Evolutionary conservation across 257 asterid genomes (phyloP), one percentile per base, ranked within the genome.

Genomic region (Paraleonurus japonicus): DNA sequence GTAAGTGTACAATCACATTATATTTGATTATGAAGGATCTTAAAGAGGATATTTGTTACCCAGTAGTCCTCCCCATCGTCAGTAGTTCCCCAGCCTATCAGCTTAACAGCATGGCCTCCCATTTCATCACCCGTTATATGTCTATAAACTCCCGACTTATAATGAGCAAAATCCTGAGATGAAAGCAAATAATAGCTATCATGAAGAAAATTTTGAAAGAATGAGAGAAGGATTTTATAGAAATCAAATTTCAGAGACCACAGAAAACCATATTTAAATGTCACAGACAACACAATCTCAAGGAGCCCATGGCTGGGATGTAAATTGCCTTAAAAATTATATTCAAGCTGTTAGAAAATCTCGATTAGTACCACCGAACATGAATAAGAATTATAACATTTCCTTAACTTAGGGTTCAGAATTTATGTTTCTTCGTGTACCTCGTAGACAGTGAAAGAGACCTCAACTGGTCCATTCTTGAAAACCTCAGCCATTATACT

Each of bases 31-130:
- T 19, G 24, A 61, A 64, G 13, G 67, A 72, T 35, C 59, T 59
- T 39, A 41, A 69, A 62, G 50, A 35, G 45, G 71, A 43, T 30
- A 67, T 22, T 16, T 65, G 48, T 67, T 72, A 94, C 97, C 99
- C 99, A 94, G 68, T 91, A 94, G 80, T 94, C 93, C 78, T 88
- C 96, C 67, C 99, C 99, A 24, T 79, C 84, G 7, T 83, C 90
- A 2, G 82, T 51, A 43, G 96, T 88, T 76, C 98, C 99, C 97
- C 98, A 94, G 73, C 98, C 99, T 16, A 94, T 89, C 66, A 94
- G 87, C 82, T 94, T 94, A 51, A 91, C 99, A 4, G 98, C 95
- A 77, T 94, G 99, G 39, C 96, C 98, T 65, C 98, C 99, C 89
- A 94, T 78, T 65, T 17, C 80, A 9, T 75, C 92, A 57, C 98